Conservation (phyloP, 345 rosid species). For the Populus ilicifolia region DNA sequence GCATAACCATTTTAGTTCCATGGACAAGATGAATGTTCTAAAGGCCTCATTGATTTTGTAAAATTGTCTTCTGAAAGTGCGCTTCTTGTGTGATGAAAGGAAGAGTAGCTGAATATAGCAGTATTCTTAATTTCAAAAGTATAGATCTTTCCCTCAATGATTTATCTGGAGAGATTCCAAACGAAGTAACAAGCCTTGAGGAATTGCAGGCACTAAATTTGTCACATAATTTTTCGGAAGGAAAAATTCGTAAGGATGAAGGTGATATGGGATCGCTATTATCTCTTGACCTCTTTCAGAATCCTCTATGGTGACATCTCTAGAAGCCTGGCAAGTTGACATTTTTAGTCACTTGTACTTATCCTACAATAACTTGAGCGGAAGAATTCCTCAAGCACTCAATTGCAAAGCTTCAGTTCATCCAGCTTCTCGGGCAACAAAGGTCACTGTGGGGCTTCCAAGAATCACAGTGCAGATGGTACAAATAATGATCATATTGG, state of each 20-base stretch:
- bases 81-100: neutral
- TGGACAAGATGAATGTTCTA: neutral
- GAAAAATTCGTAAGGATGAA: conserved; percentile 17
- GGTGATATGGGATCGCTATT: conserved; percentile 21
- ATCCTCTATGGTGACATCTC: conserved; percentile 24
- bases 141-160: conserved; percentile 24
- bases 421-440: neutral
- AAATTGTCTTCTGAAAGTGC: neutral
- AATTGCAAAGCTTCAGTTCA: neutral
- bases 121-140: conserved; percentile 13
- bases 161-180: conserved; percentile 9
- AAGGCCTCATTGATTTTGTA: neutral
- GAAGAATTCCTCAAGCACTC: conserved; percentile 17
- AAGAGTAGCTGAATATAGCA: neutral
- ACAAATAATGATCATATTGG: too few species aligned
- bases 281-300: conserved; percentile 18
- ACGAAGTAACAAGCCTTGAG: conserved; percentile 14
- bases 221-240: conserved; percentile 5
- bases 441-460: neutral
- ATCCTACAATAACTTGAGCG: neutral
- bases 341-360: neutral
- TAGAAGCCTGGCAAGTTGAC: conserved; percentile 11
- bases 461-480: too few species aligned
- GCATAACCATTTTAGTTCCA: neutral
- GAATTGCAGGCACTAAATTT: conserved; percentile 22